Evolutionary conservation across 345 rosid genomes (phyloP).

Genomic region (Moringa oleifera): DNA sequence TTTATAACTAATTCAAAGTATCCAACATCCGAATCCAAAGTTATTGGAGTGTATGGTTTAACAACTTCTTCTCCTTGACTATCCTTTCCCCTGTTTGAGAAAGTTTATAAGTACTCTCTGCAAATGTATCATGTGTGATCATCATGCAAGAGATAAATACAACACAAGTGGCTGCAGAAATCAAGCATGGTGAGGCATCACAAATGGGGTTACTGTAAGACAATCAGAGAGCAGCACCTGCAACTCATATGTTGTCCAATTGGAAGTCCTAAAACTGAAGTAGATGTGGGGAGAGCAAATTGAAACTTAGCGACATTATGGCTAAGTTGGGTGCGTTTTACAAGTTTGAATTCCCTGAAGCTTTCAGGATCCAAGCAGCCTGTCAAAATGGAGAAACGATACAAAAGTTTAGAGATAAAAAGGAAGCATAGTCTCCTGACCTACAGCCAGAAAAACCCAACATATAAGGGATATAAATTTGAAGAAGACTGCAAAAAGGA

Average conservation of each 20-base stretch:
- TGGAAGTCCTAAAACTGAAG: constrained; percentile 88
- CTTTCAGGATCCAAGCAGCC: constrained; percentile 87
- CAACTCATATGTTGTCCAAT: constrained; percentile 97
- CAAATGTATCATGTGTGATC: too few relatives aligned
- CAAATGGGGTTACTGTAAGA: too few relatives aligned
- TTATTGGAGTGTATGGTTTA: constrained; percentile 92
- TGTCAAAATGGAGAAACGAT: too few relatives aligned
- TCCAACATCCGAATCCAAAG: constrained; percentile 94
- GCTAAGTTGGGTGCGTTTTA: constrained; percentile 74
- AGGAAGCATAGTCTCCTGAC: too few relatives aligned
- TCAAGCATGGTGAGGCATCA: too few relatives aligned
- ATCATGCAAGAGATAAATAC: too few relatives aligned
- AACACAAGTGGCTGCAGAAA: too few relatives aligned
- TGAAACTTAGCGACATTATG: constrained; percentile 93
- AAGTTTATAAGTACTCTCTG: not conserved
- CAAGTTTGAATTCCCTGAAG: constrained; percentile 87
- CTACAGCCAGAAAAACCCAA: too few relatives aligned
- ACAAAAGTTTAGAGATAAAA: too few relatives aligned
- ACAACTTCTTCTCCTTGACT: constrained; percentile 78
- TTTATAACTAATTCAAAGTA: constrained; percentile 80
- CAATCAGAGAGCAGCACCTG: constrained; percentile 48
- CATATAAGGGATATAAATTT: too few relatives aligned
- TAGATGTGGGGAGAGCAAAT: constrained; percentile 68
- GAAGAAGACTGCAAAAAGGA: too few relatives aligned
- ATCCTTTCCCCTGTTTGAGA: constrained; percentile 68